These are phyloP conservation scores for Perilla frutescens DNA, from an alignment of 257 asterid genomes.

Conservation along the genomic window DNA sequence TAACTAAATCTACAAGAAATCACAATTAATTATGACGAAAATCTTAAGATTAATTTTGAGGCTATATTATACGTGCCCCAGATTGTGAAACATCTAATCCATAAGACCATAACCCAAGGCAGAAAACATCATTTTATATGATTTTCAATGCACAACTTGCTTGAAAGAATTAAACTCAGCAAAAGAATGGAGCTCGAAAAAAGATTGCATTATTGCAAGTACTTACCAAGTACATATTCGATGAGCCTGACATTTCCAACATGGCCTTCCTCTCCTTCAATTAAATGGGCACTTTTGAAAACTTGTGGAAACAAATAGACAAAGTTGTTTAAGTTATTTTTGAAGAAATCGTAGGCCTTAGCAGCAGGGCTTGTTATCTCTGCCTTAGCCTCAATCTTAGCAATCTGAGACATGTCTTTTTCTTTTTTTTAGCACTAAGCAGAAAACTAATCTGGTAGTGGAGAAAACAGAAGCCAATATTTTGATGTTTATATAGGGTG, in stretches of 20 bases:
- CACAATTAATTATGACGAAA: too few species aligned
- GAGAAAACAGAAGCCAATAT: neutral
- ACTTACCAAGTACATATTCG: slow-evolving; percentile 36
- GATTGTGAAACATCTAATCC: too few species aligned
- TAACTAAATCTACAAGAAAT: too few species aligned
- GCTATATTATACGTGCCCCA: too few species aligned
- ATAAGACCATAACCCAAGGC: too few species aligned
- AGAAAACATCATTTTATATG: too few species aligned
- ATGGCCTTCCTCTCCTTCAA: slow-evolving; percentile 44
- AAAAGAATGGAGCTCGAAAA: too few species aligned
- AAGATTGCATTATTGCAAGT: too few species aligned
- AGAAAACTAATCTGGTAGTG: too few species aligned
- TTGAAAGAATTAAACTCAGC: too few species aligned
- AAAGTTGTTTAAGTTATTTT: slow-evolving; percentile 21
- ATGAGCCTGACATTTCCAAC: slow-evolving; percentile 35
- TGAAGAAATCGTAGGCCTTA: slow-evolving; percentile 31
- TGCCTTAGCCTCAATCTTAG: slow-evolving; percentile 38
- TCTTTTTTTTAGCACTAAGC: neutral
- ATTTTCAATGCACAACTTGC: too few species aligned
- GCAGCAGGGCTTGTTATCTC: slow-evolving; percentile 37
- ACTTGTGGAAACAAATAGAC: slow-evolving; percentile 25
- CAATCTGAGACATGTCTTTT: slow-evolving; percentile 41
- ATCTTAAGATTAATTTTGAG: too few species aligned
- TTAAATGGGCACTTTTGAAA: slow-evolving; percentile 14
- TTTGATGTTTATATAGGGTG: neutral